Percentiles rank a stretch among this genome's conserved stretches.
Conservation (phyloP, 805 yeast genomes). For the Teunomyces aglyptinius region DNA sequence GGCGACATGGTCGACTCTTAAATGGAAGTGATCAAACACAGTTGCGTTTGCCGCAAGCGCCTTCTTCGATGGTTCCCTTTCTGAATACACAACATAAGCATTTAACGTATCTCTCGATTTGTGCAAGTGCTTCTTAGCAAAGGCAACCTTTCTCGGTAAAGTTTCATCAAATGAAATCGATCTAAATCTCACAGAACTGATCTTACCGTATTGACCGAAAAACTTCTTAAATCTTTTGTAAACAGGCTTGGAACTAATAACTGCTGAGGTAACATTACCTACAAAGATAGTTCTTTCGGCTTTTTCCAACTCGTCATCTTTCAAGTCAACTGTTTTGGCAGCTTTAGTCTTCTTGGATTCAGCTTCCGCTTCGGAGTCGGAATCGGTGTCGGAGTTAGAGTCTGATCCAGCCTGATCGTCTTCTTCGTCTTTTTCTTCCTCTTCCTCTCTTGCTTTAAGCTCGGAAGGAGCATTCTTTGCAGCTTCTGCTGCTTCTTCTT, state of each 20-base stretch:
- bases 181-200: conserved; percentile 84
- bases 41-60: conserved; percentile 58
- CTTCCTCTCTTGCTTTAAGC: conserved; percentile 15
- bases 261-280: conserved; percentile 73
- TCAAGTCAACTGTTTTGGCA: conserved; percentile 57
- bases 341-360: conserved; percentile 15
- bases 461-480: neutral
- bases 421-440: conserved; percentile 16
- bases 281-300: conserved; percentile 85
- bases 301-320: conserved; percentile 71
- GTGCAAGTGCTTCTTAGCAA: conserved; percentile 74
- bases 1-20: conserved; percentile 89
- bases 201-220: conserved; percentile 52
- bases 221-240: conserved; percentile 64
- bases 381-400: conserved; percentile 10
- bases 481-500: conserved; percentile 28
- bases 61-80: conserved; percentile 47
- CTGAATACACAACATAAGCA: conserved; percentile 79
- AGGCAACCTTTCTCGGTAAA: conserved; percentile 90
- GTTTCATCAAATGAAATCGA: conserved; percentile 87
- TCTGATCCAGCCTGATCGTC: conserved; percentile 9
- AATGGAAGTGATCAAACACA: conserved; percentile 67
- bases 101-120: conserved; percentile 77
- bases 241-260: conserved; percentile 59
- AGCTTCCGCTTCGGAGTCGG: conserved; percentile 20